A percentile compares a stretch with the other conserved stretches of the same genome.
These are phyloP conservation scores for Parmales sp. DNA, from an alignment of 108 stramenopile species.

Conservation along the genomic window DNA sequence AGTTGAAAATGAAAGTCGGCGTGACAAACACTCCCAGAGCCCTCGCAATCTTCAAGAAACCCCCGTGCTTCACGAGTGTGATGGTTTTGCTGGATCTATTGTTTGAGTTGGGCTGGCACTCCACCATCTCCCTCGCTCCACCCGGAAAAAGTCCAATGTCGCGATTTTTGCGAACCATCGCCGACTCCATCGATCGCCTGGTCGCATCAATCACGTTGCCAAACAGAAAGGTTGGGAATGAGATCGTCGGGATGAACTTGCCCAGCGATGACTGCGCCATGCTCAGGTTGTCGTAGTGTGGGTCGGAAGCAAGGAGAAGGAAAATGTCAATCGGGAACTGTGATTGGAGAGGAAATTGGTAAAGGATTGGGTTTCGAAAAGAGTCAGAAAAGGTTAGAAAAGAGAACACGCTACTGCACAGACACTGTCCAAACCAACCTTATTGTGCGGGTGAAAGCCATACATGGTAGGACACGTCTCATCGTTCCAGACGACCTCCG, in stretches of 20 bases:
- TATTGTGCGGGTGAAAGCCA: constrained; percentile 3
- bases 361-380: too few relatives aligned
- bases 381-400: too few relatives aligned
- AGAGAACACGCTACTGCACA: too few relatives aligned
- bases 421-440: too few relatives aligned
- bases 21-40: neutral
- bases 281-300: neutral
- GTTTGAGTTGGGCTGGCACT: neutral
- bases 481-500: too few relatives aligned
- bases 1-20: neutral
- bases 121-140: neutral
- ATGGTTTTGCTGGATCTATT: too few relatives aligned
- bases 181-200: neutral
- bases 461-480: too few relatives aligned
- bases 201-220: constrained; percentile 4
- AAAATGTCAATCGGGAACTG: neutral
- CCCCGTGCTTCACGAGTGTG: neutral
- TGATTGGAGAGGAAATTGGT: too few relatives aligned
- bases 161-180: neutral
- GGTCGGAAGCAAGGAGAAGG: neutral
- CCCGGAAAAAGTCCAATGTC: neutral
- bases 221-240: neutral
- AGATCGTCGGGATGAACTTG: neutral
- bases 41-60: neutral
- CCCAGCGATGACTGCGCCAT: neutral